Evolutionary conservation across 2,329 filamentous ascomycete species (phyloP).

Genomic region (Beauveria sp.): DNA sequence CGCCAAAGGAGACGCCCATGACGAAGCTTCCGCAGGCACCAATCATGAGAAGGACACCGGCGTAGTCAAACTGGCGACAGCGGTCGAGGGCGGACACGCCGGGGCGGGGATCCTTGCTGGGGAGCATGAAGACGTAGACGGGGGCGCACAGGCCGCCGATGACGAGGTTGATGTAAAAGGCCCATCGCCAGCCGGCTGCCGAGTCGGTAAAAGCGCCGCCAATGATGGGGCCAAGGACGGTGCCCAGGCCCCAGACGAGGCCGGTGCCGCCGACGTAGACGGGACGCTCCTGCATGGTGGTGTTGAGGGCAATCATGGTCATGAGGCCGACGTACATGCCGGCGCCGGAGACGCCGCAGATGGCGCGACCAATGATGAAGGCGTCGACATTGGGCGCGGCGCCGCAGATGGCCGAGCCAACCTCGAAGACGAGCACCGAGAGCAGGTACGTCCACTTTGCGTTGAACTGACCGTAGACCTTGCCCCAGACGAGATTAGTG

Average conservation of each 20-base stretch:
- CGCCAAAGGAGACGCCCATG: conserved; percentile 42
- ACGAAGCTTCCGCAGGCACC: conserved; percentile 31
- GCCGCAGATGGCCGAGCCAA: conserved; percentile 28
- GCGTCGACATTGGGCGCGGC: conserved; percentile 32
- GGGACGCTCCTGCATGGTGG: conserved; percentile 18
- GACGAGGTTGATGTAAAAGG: conserved; percentile 38
- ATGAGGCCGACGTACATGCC: conserved; percentile 30
- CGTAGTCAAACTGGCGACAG: conserved; percentile 30
- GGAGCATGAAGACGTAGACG: conserved; percentile 21
- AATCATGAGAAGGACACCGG: conserved; percentile 33
- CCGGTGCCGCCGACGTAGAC: conserved; percentile 15
- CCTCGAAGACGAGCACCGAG: conserved; percentile 17
- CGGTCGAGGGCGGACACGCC: conserved; percentile 19
- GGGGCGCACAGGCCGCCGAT: conserved; percentile 29
- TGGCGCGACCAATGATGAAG: conserved; percentile 35
- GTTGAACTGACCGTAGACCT: conserved; percentile 34
- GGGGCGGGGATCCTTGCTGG: conserved; percentile 14
- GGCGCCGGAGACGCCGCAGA: conserved; percentile 32
- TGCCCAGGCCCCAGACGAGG: conserved; percentile 35
- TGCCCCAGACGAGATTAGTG: conserved; percentile 33
- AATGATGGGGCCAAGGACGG: conserved; percentile 39
- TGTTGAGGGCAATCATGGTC: conserved; percentile 20
- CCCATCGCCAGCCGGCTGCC: conserved; percentile 34
- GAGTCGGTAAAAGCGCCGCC: conserved; percentile 34
- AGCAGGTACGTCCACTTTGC: conserved; percentile 30